Evolutionary conservation across 495 filamentous ascomycete genomes (phyloP).

Genomic region (Xylaria venustula): DNA sequence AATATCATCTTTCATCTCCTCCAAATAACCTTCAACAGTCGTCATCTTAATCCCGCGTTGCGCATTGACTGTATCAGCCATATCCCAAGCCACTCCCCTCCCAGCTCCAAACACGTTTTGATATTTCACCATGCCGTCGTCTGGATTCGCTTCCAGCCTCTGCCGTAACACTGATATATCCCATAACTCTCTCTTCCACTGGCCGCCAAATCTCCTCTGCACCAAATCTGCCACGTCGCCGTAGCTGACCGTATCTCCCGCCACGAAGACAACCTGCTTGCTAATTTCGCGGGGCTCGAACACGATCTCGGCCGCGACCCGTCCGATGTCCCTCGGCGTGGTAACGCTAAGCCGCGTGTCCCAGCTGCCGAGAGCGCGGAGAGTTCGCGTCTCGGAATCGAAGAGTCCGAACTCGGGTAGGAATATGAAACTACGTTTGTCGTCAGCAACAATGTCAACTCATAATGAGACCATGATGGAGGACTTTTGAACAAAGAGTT

Average conservation of each 20-base stretch:
- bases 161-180: conserved; percentile 35
- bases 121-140: conserved; percentile 56
- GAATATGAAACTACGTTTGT: conserved; percentile 63
- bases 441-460: too few relatives aligned
- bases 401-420: conserved; percentile 57
- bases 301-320: conserved; percentile 51
- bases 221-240: conserved; percentile 49
- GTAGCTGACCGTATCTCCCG: conserved; percentile 61
- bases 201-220: conserved; percentile 36
- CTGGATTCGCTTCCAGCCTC: conserved; percentile 45
- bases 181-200: conserved; percentile 47
- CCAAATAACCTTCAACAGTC: conserved; percentile 43
- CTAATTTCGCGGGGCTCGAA: conserved; percentile 27
- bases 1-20: conserved; percentile 16
- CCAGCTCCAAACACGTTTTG: conserved; percentile 58
- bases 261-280: conserved; percentile 48
- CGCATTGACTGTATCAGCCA: conserved; percentile 47
- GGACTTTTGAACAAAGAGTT: too few relatives aligned
- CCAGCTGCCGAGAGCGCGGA: conserved; percentile 56
- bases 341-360: conserved; percentile 58
- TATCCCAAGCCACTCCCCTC: conserved; percentile 58
- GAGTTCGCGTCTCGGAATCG: conserved; percentile 28
- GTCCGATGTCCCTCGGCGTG: conserved; percentile 57
- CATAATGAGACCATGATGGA: too few relatives aligned
- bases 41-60: conserved; percentile 40